A percentile compares a stretch with the other conserved stretches of the same genome.
phyloP scores from a whole-genome alignment of 768 basidiomycete species.

The Boletus speciosus region DNA sequence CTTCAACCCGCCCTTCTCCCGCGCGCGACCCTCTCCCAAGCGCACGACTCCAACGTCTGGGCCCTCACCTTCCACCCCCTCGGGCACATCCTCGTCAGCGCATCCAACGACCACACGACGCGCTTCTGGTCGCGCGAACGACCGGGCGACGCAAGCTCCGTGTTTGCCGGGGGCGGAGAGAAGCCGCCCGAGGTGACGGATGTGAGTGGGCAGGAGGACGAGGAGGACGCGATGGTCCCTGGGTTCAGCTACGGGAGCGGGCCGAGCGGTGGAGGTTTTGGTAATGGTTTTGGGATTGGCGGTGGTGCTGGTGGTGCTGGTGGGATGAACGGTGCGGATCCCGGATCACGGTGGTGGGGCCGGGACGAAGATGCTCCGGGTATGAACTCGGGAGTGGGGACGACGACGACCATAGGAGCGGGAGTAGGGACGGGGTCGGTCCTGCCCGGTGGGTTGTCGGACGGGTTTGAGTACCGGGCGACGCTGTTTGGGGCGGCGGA shows the following conservation, averaged over 20 bases:
- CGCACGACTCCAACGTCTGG: conserved; percentile 98
- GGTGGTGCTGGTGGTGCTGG: conserved; percentile 19
- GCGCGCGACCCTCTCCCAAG: conserved; percentile 85
- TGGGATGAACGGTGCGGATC: conserved; percentile 11
- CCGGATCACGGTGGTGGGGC: conserved; percentile 39
- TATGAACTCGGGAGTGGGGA: background rate
- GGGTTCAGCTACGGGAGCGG: conserved; percentile 53
- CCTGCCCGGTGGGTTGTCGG: conserved; percentile 16
- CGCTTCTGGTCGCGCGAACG: conserved; percentile 97
- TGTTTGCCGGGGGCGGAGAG: conserved; percentile 78
- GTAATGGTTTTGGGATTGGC: conserved; percentile 20
- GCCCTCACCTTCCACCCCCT: conserved; percentile 92
- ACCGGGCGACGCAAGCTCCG: conserved; percentile 76
- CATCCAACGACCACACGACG: conserved; percentile 97
- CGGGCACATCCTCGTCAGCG: conserved; percentile 90
- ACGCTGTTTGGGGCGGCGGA: conserved; percentile 21
- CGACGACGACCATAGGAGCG: background rate
- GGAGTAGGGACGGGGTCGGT: conserved; percentile 6
- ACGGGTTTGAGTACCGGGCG: conserved; percentile 25
- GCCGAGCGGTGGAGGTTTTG: conserved; percentile 4
- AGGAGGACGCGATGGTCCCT: conserved; percentile 71
- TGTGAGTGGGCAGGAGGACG: conserved; percentile 60
- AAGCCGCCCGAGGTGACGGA: conserved; percentile 73
- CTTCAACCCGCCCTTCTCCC: conserved; percentile 48
- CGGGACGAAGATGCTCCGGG: conserved; percentile 41